phyloP scores from a whole-genome alignment of 768 basidiomycete genomes.

The Pulveroboletus sp. region DNA sequence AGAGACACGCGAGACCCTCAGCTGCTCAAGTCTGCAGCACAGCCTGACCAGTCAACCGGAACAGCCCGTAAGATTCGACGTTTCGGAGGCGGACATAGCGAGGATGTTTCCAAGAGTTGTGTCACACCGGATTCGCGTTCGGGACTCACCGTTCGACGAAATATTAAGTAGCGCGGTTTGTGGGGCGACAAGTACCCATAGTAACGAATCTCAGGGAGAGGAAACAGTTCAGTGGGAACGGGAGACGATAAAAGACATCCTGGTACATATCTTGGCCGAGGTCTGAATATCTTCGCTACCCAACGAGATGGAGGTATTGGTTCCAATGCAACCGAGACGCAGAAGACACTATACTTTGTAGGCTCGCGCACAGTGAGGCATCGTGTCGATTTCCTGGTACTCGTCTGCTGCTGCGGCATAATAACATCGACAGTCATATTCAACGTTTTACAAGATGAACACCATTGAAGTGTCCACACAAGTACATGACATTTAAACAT shows the following conservation, averaged over 20 bases:
- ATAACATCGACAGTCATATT: too few relatives aligned
- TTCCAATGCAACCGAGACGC: background rate
- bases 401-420: too few relatives aligned
- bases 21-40: slow-evolving; percentile 3
- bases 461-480: too few relatives aligned
- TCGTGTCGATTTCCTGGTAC: background rate
- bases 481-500: too few relatives aligned
- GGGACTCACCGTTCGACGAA: slow-evolving; percentile 68
- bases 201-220: slow-evolving; percentile 14
- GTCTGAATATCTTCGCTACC: slow-evolving; percentile 30
- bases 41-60: slow-evolving; percentile 10
- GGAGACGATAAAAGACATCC: slow-evolving; percentile 59
- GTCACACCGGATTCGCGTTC: slow-evolving; percentile 68
- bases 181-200: slow-evolving; percentile 39
- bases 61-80: slow-evolving; percentile 42
- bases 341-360: background rate
- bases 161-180: slow-evolving; percentile 58
- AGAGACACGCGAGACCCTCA: slow-evolving; percentile 6
- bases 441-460: too few relatives aligned
- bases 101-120: slow-evolving; percentile 68
- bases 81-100: slow-evolving; percentile 71
- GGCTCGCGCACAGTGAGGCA: background rate
- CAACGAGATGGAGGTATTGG: background rate
- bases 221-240: slow-evolving; percentile 33
- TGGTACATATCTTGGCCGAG: slow-evolving; percentile 53